Percentiles rank a stretch among this genome's conserved stretches.
Conservation (phyloP, 2,329 filamentous ascomycete genomes). For the Aureobasidium pullulans region DNA sequence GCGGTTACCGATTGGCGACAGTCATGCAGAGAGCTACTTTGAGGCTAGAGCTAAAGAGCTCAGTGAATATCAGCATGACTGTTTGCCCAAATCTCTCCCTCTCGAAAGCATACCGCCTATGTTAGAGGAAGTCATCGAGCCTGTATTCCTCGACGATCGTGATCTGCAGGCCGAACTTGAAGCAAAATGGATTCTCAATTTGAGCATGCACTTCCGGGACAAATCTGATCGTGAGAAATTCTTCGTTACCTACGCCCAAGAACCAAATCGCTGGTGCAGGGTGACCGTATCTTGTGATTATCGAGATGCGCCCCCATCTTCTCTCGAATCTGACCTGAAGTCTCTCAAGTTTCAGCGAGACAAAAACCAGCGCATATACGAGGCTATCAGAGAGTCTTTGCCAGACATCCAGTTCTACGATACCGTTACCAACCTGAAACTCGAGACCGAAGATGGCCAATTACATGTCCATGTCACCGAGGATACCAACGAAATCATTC, state of each 20-base stretch:
- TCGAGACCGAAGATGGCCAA: slow-evolving; percentile 79
- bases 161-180: slow-evolving; percentile 76
- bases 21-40: neutral
- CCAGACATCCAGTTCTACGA: slow-evolving; percentile 93
- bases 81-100: neutral
- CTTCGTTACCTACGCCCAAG: slow-evolving; percentile 88
- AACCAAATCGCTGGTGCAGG: slow-evolving; percentile 69
- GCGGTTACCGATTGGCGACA: neutral
- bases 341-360: slow-evolving; percentile 77
- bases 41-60: neutral
- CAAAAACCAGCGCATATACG: slow-evolving; percentile 88
- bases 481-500: slow-evolving; percentile 89
- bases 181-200: slow-evolving; percentile 85
- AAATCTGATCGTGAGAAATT: slow-evolving; percentile 92
- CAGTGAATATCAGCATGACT: neutral
- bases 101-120: neutral
- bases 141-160: slow-evolving; percentile 44
- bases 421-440: slow-evolving; percentile 89
- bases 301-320: slow-evolving; percentile 67
- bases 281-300: slow-evolving; percentile 95
- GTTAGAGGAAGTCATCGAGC: slow-evolving; percentile 17
- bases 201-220: slow-evolving; percentile 97
- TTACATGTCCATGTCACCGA: slow-evolving; percentile 97
- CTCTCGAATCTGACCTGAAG: slow-evolving; percentile 76
- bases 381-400: slow-evolving; percentile 85